These are phyloP conservation scores for Spatholobus suberectus DNA, from an alignment of 306 rosid species.

Conservation along the genomic window DNA sequence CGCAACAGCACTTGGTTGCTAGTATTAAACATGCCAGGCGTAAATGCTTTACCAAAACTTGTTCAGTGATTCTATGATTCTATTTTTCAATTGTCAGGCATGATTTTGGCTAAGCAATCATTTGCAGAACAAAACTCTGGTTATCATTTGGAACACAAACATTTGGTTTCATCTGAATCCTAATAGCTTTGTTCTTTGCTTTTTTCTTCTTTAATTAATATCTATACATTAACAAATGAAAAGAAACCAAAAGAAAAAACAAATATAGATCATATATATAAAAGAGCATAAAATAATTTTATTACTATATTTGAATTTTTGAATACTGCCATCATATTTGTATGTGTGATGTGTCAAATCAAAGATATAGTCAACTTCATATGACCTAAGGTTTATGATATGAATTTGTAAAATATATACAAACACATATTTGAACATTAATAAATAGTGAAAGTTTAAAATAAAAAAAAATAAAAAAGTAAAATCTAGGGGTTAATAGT, in stretches of 20 bases:
- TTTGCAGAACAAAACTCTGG: slow-evolving; percentile 6
- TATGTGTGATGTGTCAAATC: not conserved
- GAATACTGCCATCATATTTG: not conserved
- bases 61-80: not conserved
- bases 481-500: not conserved
- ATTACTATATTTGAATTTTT: not conserved
- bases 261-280: not conserved
- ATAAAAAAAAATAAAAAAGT: not conserved
- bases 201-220: not conserved
- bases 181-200: not conserved
- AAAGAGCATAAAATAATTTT: not conserved
- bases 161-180: not conserved
- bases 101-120: not conserved
- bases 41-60: slow-evolving; percentile 4
- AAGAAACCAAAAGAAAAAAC: not conserved
- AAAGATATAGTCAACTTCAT: slow-evolving; percentile 2
- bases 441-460: not conserved
- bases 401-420: not conserved
- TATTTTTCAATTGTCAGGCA: not conserved
- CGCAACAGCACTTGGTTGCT: not conserved
- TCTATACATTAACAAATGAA: not conserved
- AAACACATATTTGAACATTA: not conserved
- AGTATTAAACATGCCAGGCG: not conserved
- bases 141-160: not conserved
- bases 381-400: not conserved